Percentiles rank a stretch among this genome's conserved stretches.
phyloP scores from a whole-genome alignment of 345 rosid species.

The Carallia brachiata region DNA sequence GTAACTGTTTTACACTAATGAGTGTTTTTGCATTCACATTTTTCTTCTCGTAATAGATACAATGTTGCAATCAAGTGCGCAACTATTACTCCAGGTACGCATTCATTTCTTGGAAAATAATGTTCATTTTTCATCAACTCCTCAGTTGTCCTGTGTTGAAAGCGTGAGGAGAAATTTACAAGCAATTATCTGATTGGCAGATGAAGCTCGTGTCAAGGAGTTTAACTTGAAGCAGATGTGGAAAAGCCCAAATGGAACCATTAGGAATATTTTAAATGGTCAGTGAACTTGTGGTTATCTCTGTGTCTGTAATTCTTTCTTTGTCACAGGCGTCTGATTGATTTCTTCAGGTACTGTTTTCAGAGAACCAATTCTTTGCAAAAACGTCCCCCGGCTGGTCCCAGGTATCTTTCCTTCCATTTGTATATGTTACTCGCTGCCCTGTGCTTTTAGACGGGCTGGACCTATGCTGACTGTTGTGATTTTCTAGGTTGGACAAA shows the following conservation, averaged over 20 bases:
- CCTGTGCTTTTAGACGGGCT: not conserved
- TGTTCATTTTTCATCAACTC: not conserved
- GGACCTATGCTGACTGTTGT: not conserved
- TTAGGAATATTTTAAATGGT: slow-evolving; percentile 95
- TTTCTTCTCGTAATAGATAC: slow-evolving; percentile 43
- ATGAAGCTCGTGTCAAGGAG: slow-evolving; percentile 89
- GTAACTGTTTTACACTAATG: not conserved
- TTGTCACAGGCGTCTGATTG: not conserved
- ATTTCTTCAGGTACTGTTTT: slow-evolving; percentile 77
- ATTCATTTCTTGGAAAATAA: not conserved
- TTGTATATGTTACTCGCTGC: not conserved
- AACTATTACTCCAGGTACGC: slow-evolving; percentile 91
- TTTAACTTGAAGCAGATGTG: slow-evolving; percentile 91
- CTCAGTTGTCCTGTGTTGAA: not conserved
- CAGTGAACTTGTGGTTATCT: slow-evolving; percentile 17
- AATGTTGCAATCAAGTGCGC: slow-evolving; percentile 99
- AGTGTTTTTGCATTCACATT: not conserved
- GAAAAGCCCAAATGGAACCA: slow-evolving; percentile 97
- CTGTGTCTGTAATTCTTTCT: not conserved
- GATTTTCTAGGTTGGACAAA: slow-evolving; percentile 76
- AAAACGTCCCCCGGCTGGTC: slow-evolving; percentile 81
- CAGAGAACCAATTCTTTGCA: slow-evolving; percentile 97
- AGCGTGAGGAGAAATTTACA: slow-evolving; percentile 6
- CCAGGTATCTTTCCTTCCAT: slow-evolving; percentile 53
- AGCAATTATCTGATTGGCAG: slow-evolving; percentile 37